Evolutionary conservation across 495 filamentous ascomycete species (phyloP).

Genomic region (Wilcoxina mikolae): DNA sequence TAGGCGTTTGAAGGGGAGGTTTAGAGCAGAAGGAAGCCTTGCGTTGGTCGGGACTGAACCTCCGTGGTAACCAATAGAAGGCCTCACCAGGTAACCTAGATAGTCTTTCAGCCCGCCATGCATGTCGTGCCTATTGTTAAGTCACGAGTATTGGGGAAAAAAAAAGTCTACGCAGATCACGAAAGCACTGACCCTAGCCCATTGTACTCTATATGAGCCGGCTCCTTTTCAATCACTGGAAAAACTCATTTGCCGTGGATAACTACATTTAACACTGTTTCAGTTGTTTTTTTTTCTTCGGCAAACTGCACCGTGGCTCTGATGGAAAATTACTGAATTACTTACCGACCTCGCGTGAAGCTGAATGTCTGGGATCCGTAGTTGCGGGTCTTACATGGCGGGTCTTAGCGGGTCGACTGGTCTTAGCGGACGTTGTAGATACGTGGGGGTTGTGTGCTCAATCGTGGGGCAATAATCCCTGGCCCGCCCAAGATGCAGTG

Average conservation of each 20-base stretch:
- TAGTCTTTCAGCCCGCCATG: background rate
- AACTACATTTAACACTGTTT: background rate
- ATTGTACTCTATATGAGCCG: background rate
- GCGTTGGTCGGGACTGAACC: background rate
- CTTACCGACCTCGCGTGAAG: no score
- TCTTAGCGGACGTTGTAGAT: background rate
- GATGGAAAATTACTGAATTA: no score
- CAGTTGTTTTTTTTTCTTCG: background rate
- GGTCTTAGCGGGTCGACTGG: background rate
- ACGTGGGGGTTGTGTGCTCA: background rate
- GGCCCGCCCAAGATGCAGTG: background rate
- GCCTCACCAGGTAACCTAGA: background rate
- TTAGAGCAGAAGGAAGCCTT: background rate
- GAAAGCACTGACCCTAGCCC: background rate
- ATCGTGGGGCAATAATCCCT: background rate
- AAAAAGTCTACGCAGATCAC: no score
- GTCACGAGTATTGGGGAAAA: background rate
- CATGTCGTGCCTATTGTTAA: background rate
- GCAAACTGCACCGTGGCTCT: no score
- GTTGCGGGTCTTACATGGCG: background rate
- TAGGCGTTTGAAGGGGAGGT: background rate
- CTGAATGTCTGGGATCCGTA: conserved; percentile 1
- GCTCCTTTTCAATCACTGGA: background rate
- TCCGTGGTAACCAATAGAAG: background rate
- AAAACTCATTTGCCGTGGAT: background rate